Evolutionary conservation across 176 grass and related monocot genomes (phyloP).

Genomic region (Phyllostachys edulis): DNA sequence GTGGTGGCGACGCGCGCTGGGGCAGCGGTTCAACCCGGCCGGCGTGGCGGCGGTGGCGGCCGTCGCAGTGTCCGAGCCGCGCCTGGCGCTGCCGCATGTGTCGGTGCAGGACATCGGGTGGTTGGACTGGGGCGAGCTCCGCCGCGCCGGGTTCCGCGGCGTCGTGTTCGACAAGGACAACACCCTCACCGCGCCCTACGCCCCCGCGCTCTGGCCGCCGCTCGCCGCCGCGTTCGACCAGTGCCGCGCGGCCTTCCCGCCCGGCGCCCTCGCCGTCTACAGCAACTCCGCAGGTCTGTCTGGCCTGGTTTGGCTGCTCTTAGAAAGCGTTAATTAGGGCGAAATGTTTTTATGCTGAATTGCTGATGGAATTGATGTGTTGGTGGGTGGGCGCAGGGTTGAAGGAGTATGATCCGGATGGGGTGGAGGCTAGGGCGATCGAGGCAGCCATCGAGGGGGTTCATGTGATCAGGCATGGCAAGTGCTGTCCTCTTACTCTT

Average conservation of each 20-base stretch:
- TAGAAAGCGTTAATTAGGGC: slow-evolving; percentile 10
- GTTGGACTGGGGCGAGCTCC: slow-evolving; percentile 83
- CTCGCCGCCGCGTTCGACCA: slow-evolving; percentile 56
- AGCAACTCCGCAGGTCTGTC: slow-evolving; percentile 85
- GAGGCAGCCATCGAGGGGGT: slow-evolving; percentile 77
- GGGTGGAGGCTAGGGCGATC: slow-evolving; percentile 52
- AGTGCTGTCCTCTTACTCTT: slow-evolving; percentile 21
- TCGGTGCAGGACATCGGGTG: slow-evolving; percentile 72
- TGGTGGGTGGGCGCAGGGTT: slow-evolving; percentile 49
- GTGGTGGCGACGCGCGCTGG: slow-evolving; percentile 69
- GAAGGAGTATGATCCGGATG: slow-evolving; percentile 83
- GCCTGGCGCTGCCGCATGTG: slow-evolving; percentile 75
- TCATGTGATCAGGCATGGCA: slow-evolving; percentile 92
- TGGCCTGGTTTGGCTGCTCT: slow-evolving; percentile 13
- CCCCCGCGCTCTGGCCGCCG: slow-evolving; percentile 67
- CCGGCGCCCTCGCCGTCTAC: slow-evolving; percentile 72
- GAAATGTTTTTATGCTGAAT: not conserved
- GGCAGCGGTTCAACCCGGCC: slow-evolving; percentile 74
- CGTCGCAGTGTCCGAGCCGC: slow-evolving; percentile 57
- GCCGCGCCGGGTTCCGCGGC: slow-evolving; percentile 77
- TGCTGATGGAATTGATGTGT: slow-evolving; percentile 11
- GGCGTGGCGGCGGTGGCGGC: slow-evolving; percentile 51
- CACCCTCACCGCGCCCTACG: slow-evolving; percentile 86
- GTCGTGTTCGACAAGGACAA: slow-evolving; percentile 99
- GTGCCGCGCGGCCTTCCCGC: slow-evolving; percentile 65